Evolutionary conservation across 768 basidiomycete genomes (phyloP).

Genomic region (Suillus hirtellus): DNA sequence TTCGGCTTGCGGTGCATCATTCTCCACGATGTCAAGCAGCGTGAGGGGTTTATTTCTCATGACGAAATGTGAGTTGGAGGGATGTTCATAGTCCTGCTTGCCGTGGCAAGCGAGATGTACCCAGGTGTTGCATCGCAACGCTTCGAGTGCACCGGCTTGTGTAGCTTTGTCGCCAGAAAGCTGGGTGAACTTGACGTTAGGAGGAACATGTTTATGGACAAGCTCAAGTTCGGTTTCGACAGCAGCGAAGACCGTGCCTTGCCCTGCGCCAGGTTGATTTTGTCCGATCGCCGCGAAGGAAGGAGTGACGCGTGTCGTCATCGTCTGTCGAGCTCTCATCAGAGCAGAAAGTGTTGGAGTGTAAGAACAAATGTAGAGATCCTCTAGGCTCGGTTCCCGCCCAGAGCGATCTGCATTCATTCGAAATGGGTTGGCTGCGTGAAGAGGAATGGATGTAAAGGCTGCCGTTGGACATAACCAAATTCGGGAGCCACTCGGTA

Average conservation of each 20-base stretch:
- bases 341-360: constrained; percentile 24
- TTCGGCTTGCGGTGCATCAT: constrained; percentile 8
- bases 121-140: constrained; percentile 14
- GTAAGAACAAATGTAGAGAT: constrained; percentile 27
- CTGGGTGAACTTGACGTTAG: background rate
- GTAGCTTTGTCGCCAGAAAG: constrained; percentile 14
- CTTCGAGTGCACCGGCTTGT: constrained; percentile 1
- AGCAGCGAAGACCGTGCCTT: constrained; percentile 5
- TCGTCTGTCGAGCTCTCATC: constrained; percentile 3
- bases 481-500: constrained; percentile 11
- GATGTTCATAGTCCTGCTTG: constrained; percentile 6
- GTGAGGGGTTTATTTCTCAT: constrained; percentile 6
- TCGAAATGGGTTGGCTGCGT: constrained; percentile 19
- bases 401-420: constrained; percentile 12
- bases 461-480: constrained; percentile 18
- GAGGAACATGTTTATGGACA: constrained; percentile 5
- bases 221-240: constrained; percentile 8
- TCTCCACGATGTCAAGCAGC: constrained; percentile 15
- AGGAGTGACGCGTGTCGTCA: background rate
- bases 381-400: constrained; percentile 9
- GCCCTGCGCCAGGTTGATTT: background rate
- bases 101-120: constrained; percentile 30
- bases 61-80: constrained; percentile 21
- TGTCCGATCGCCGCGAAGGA: constrained; percentile 10
- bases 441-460: constrained; percentile 19